Percentiles rank a stretch among this genome's conserved stretches.
Conservation (phyloP, 306 rosid species). For the Chamaecrista fasciculata region DNA sequence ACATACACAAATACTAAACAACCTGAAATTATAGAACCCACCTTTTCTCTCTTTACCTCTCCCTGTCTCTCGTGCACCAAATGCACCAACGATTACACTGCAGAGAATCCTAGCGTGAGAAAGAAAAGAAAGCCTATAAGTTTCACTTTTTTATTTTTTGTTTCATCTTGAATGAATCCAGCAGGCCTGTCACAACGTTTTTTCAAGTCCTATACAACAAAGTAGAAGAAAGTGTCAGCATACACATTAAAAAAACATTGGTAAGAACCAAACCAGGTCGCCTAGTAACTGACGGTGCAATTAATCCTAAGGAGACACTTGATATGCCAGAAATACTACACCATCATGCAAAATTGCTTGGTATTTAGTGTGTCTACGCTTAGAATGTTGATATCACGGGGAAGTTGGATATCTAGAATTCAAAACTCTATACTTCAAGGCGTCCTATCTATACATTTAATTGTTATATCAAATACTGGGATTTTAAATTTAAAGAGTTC, state of each 20-base stretch:
- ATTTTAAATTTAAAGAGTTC: background rate
- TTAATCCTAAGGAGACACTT: background rate
- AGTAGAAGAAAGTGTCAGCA: conserved; percentile 53
- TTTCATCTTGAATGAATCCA: conserved; percentile 49
- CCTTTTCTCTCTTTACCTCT: conserved; percentile 4
- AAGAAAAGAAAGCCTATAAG: conserved; percentile 36
- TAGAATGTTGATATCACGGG: background rate
- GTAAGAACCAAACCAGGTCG: conserved; percentile 21
- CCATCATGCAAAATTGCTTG: background rate
- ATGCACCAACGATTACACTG: no score
- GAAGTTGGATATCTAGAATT: background rate
- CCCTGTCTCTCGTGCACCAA: no score
- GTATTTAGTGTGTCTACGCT: conserved; percentile 4
- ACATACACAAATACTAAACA: no score
- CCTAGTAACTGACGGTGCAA: conserved; percentile 14
- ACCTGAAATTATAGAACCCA: no score
- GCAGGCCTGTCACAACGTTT: conserved; percentile 77
- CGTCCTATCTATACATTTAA: background rate
- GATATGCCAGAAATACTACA: background rate
- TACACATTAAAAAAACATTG: conserved; percentile 32
- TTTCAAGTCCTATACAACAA: conserved; percentile 75
- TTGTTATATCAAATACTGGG: background rate
- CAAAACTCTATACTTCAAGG: background rate
- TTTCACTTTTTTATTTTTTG: conserved; percentile 16
- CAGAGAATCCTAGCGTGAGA: conserved; percentile 34